Evolutionary conservation across 495 filamentous ascomycete genomes (phyloP), one percentile per base, ranked within the genome.

Genomic region (Talaromyces nanjingensis): DNA sequence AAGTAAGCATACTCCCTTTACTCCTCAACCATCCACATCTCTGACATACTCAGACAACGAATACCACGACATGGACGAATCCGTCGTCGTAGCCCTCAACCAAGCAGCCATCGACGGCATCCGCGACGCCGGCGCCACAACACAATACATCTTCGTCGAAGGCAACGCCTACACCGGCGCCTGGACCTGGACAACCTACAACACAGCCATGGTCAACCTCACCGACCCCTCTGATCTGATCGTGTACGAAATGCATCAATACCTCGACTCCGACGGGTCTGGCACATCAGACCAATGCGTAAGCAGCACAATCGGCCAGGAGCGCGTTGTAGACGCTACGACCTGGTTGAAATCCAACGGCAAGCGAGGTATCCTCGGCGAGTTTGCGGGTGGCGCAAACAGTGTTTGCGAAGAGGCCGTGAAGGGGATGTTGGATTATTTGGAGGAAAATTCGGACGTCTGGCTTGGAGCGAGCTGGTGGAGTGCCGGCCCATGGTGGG

Each of bases 381-480:
- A 91, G 75, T 88, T 87, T 56, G 89, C 88, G 12, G 89, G 84
- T 56, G 89, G 87, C 27, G 76, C 81, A 64, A 91, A 91, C 70
- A 65, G 77, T 0, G 79, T 77, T 64, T 92, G 89, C 69, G 77
- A 89, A 74, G 63, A 68, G 2, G 89, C 89, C 20, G 74, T 91
- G 33, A 79, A 82, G 67, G 87, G 83, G 29, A 84, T 91, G 80
- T 74, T 92, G 62, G 68, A 73, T 42, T 79, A 82, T 69, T 77
- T 91, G 79, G 67, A 37, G 33, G 1, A 37, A 3, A 37, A 37
- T 12, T 72, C 8, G 77, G 89, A 90, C 65, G 86, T 90, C 31
- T 91, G 89, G 89, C 78, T 80, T 39, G 88, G 88, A 0, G 89
- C 81, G 64, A 61, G 85, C 16, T 90, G 87, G 88, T 91, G 89